phyloP scores from a whole-genome alignment of 2,329 filamentous ascomycete genomes.

The Ascochyta clinopodiicola region DNA sequence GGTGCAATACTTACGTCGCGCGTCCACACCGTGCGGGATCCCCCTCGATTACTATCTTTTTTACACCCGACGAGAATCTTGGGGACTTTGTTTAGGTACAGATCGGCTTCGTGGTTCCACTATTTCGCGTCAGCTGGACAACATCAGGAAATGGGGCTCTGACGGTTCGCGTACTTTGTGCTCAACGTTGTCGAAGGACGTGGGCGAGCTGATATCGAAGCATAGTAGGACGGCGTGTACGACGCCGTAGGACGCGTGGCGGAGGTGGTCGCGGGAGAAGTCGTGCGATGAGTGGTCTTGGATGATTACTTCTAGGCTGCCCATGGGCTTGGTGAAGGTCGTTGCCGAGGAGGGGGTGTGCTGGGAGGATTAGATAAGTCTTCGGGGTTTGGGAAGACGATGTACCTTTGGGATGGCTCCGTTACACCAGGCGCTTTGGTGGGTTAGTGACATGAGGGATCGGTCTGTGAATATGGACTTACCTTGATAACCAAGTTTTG shows the following conservation, averaged over 20 bases:
- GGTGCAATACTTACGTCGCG: not conserved
- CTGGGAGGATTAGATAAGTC: not conserved
- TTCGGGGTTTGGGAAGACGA: too few relatives aligned
- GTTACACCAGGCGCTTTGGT: not conserved
- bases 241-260: not conserved
- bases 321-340: not conserved
- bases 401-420: conserved; percentile 4
- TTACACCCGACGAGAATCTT: conserved; percentile 28
- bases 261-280: not conserved
- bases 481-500: conserved; percentile 18
- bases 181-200: conserved; percentile 20
- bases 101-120: conserved; percentile 22
- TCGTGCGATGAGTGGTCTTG: not conserved
- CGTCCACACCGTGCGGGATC: conserved; percentile 2
- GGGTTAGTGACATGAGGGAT: not conserved
- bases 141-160: not conserved
- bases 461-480: not conserved
- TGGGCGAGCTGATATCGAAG: conserved; percentile 19
- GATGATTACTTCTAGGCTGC: not conserved
- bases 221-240: conserved; percentile 22
- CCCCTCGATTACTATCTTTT: conserved; percentile 10
- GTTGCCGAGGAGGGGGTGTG: not conserved
- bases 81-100: conserved; percentile 14
- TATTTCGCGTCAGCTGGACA: not conserved
- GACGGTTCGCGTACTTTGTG: conserved; percentile 6